A percentile compares a stretch with the other conserved stretches of the same genome.
phyloP scores from a whole-genome alignment of 441 rosid species.

The Lagerstroemia fauriei region DNA sequence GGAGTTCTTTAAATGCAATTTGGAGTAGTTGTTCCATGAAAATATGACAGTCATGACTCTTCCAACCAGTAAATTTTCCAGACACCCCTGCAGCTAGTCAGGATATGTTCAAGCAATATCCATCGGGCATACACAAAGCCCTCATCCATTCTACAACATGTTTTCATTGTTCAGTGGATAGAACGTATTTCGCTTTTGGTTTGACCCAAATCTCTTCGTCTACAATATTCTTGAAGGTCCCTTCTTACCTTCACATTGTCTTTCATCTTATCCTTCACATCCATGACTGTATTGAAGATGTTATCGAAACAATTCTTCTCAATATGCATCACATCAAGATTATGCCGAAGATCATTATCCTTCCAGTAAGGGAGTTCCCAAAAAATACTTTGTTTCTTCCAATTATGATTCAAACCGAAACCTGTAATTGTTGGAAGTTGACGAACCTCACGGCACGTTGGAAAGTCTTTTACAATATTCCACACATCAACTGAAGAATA shows the following conservation, averaged over 20 bases:
- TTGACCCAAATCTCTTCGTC: not conserved
- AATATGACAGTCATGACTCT: no score
- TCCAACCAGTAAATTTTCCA: no score
- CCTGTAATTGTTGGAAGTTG: no score
- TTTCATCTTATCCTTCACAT: not conserved
- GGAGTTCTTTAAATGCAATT: not conserved
- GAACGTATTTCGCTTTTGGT: not conserved
- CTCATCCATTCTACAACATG: no score
- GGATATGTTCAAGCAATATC: no score
- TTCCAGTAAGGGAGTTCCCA: not conserved
- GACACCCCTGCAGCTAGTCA: no score
- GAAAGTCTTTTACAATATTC: not conserved
- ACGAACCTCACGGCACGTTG: not conserved
- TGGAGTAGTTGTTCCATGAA: no score
- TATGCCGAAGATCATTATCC: not conserved
- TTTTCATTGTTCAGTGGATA: not conserved
- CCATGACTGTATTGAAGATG: not conserved
- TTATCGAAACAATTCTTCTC: constrained; percentile 6
- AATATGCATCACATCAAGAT: not conserved
- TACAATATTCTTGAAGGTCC: not conserved
- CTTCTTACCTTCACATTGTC: not conserved
- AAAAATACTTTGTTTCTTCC: constrained; percentile 2
- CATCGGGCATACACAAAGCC: no score
- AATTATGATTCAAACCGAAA: not conserved
- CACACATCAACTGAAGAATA: not conserved